These are phyloP conservation scores for Xerocomus minutiporus DNA, from an alignment of 1,284 basidiomycete genomes.

Conservation along the genomic window DNA sequence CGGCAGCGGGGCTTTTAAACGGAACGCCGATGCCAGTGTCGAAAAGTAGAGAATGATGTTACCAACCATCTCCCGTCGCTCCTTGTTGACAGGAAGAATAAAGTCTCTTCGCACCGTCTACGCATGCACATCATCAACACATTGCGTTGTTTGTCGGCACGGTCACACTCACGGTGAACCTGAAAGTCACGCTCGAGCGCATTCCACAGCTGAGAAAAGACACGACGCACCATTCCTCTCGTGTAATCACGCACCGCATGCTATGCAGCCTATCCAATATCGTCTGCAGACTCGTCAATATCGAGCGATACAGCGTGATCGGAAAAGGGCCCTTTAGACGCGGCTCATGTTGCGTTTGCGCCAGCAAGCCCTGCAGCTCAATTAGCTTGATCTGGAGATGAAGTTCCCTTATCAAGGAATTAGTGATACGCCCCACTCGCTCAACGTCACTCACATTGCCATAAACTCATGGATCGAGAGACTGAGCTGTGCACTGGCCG, in stretches of 20 bases:
- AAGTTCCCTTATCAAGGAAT: conserved; percentile 65
- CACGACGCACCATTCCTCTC: conserved; percentile 79
- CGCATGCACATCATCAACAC: background rate
- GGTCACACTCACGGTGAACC: conserved; percentile 56
- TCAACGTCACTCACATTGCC: conserved; percentile 62
- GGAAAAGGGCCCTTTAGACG: conserved; percentile 93
- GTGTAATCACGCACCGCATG: conserved; percentile 91
- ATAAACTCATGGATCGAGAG: conserved; percentile 80
- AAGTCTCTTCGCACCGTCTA: conserved; percentile 80
- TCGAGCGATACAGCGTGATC: conserved; percentile 72
- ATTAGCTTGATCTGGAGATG: conserved; percentile 90
- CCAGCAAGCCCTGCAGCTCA: conserved; percentile 74
- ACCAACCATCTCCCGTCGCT: conserved; percentile 88
- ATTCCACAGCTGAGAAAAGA: background rate
- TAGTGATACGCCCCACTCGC: background rate
- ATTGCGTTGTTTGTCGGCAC: background rate
- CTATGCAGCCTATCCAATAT: conserved; percentile 89
- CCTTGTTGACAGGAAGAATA: conserved; percentile 81
- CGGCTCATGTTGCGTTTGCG: conserved; percentile 89
- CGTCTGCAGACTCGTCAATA: conserved; percentile 82
- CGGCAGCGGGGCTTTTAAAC: conserved; percentile 86
- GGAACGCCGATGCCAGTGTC: conserved; percentile 80
- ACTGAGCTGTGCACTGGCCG: conserved; percentile 42
- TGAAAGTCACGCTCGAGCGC: conserved; percentile 21
- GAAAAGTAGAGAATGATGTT: conserved; percentile 93